phyloP scores from a whole-genome alignment of 2,329 filamentous ascomycete species.

The Coniochaeta pulveracea region DNA sequence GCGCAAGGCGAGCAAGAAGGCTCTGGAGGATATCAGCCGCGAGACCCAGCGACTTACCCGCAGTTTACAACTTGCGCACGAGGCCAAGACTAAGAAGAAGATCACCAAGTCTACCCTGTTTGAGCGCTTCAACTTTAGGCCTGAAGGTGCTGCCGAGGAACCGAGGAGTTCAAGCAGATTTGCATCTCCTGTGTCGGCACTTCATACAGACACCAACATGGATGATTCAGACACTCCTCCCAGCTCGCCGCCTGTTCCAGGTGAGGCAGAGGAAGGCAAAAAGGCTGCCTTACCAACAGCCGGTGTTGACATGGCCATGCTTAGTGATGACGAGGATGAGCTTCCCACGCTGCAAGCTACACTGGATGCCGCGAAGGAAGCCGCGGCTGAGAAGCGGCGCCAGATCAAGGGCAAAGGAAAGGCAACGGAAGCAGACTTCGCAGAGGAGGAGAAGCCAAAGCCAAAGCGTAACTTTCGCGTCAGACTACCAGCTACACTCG shows the following conservation, averaged over 20 bases:
- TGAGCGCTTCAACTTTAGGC: slow-evolving; percentile 68
- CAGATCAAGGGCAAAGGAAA: slow-evolving; percentile 52
- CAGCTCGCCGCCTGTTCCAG: slow-evolving; percentile 48
- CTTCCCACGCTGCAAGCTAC: slow-evolving; percentile 26
- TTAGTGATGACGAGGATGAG: slow-evolving; percentile 19
- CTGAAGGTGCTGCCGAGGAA: slow-evolving; percentile 23
- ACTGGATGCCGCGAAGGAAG: slow-evolving; percentile 18
- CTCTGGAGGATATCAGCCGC: slow-evolving; percentile 84
- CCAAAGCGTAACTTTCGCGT: slow-evolving; percentile 38
- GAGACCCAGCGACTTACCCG: slow-evolving; percentile 87
- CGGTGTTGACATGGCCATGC: neutral
- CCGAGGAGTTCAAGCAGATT: slow-evolving; percentile 45
- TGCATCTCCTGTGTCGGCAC: slow-evolving; percentile 29
- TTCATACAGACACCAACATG: slow-evolving; percentile 21
- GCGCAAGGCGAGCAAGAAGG: slow-evolving; percentile 88
- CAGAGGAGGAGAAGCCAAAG: slow-evolving; percentile 11
- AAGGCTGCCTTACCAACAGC: neutral
- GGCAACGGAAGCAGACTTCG: slow-evolving; percentile 22
- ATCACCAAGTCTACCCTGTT: slow-evolving; percentile 76
- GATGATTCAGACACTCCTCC: slow-evolving; percentile 51
- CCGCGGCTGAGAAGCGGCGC: slow-evolving; percentile 16
- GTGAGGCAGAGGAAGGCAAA: slow-evolving; percentile 14
- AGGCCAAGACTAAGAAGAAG: slow-evolving; percentile 85
- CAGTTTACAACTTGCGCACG: slow-evolving; percentile 83
- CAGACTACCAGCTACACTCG: slow-evolving; percentile 29